Base-by-base conservation (phyloP, 164 flowering plant genomes). In the Magnolia sinica region DNA sequence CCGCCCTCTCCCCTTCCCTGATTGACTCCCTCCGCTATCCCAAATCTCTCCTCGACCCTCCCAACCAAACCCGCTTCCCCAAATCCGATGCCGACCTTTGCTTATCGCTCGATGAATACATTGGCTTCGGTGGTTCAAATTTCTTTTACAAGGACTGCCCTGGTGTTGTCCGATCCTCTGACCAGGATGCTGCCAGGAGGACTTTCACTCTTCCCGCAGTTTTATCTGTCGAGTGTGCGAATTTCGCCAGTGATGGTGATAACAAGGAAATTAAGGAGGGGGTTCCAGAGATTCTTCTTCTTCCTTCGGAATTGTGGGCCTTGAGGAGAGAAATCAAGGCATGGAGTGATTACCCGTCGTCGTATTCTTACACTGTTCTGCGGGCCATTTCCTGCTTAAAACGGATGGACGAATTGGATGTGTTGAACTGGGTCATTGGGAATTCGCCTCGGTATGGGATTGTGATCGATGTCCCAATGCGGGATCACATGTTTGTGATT, bases 61-160 rank as follows among this genome's bases (percentile, higher is more conserved):
- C 78, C 11, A 70, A 49, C 19, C 75, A 81, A 4, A 80, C 75
- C 45, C 79, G 58, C 0, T 78, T 83, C 50, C 67, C 31, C 19
- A 77, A 76, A n/a, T 50, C 79, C 19, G 71, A 76, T 31, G 66
- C 77, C 5, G 92, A 88, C 2, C 81, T 91, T 37, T 87, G 84
- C 76, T 77, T 93, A 50, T 85, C 92, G 14, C 79, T 93, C 0
- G 92, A 89, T 31, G 87, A 79, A 13, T 89, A 76, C 63, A 77
- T 73, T 0, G 87, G 84, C 78, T 81, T 81, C 24, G 80, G 81
- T 19, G 31, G 37, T 3, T 76, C 82, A 19, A 87, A 80, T 77
- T 92, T 89, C 84, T 92, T 88, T 78, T 92, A 94, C 76, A 74
- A 68, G 1, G 90, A 88, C 50, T 96, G 98, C 70, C 96, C 97